Conservation (phyloP, 78 protist species). For the Polysphondylium violaceum region DNA sequence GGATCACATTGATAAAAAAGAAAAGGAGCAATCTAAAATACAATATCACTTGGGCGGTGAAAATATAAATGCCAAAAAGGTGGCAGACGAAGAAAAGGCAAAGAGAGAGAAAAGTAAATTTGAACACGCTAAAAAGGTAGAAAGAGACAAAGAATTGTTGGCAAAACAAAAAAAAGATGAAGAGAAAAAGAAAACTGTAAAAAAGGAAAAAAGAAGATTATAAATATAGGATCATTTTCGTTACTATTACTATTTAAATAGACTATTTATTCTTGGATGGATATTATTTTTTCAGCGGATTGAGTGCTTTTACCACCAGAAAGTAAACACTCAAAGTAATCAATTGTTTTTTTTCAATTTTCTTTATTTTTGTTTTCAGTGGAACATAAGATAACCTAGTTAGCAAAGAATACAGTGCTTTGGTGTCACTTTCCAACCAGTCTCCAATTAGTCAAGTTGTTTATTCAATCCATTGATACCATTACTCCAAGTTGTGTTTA, state of each 20-base stretch:
- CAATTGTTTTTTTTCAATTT: background rate
- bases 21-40: background rate
- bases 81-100: slow-evolving; percentile 51
- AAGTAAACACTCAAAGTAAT: too few species aligned
- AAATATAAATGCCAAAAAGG: slow-evolving; percentile 39
- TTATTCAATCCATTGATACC: too few species aligned
- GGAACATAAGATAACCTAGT: too few species aligned
- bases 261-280: too few species aligned
- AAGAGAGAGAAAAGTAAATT: slow-evolving; percentile 61
- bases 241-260: too few species aligned
- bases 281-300: too few species aligned
- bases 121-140: slow-evolving; percentile 47
- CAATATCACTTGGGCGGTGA: background rate
- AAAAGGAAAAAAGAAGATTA: slow-evolving; percentile 71
- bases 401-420: too few species aligned
- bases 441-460: too few species aligned
- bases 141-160: slow-evolving; percentile 38
- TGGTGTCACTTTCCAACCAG: too few species aligned
- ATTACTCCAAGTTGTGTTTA: too few species aligned
- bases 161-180: slow-evolving; percentile 66
- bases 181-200: slow-evolving; percentile 59
- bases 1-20: slow-evolving; percentile 20
- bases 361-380: background rate
- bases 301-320: too few species aligned
- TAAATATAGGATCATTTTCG: background rate